Percentiles rank a stretch among this genome's conserved stretches.
Evolutionary conservation across 257 asterid genomes (phyloP).

Genomic region (Scutellaria barbata): DNA sequence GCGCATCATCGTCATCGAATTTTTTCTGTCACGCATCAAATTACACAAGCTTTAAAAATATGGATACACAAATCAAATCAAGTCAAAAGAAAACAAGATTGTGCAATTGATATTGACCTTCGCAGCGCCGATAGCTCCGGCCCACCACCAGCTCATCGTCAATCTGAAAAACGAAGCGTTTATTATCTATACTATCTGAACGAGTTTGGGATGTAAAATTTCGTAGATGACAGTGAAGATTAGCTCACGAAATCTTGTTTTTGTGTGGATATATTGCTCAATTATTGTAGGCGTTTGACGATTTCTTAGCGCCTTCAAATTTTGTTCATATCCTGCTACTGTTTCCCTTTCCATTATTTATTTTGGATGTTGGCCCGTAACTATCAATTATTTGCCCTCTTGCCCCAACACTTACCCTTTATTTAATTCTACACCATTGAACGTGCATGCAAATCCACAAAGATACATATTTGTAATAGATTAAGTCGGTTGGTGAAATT

Average conservation of each 20-base stretch:
- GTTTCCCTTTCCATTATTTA: too few species aligned
- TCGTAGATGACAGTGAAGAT: neutral
- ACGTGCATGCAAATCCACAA: too few species aligned
- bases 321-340: neutral
- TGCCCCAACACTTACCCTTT: too few species aligned
- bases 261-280: neutral
- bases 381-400: too few species aligned
- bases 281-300: neutral
- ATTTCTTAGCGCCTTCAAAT: conserved; percentile 2
- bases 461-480: too few species aligned
- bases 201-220: neutral
- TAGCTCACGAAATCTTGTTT: conserved; percentile 13
- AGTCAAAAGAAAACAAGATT: neutral
- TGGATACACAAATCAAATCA: neutral
- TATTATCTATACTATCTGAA: neutral
- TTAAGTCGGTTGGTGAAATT: too few species aligned
- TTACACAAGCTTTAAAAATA: neutral
- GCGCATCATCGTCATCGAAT: conserved; percentile 65
- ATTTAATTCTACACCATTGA: too few species aligned
- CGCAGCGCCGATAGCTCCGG: conserved; percentile 93
- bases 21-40: conserved; percentile 56
- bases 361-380: neutral
- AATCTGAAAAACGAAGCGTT: neutral
- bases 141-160: conserved; percentile 94
- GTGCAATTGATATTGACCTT: conserved; percentile 41